Conservation (phyloP, 192 early-diverging fungal genomes). For the Spizellomyces sp. region DNA sequence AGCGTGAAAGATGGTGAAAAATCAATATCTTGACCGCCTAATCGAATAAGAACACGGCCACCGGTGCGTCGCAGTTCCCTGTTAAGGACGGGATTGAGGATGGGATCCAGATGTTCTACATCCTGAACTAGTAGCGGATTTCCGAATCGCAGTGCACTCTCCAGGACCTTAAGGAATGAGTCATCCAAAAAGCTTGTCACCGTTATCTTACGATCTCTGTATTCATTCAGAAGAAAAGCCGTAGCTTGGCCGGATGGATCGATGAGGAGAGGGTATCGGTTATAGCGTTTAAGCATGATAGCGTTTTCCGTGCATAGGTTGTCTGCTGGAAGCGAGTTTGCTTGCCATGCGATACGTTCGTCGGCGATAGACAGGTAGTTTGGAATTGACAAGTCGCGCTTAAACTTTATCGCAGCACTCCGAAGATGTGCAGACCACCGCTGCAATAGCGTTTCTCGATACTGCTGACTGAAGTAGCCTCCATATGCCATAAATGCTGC, state of each 20-base stretch:
- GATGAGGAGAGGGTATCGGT: constrained; percentile 96
- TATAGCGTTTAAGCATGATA: constrained; percentile 92
- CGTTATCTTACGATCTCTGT: constrained; percentile 83
- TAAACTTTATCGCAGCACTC: constrained; percentile 71
- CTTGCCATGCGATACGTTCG: constrained; percentile 89
- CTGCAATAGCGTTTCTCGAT: constrained; percentile 77
- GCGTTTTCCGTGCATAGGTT: constrained; percentile 98
- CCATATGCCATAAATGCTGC: constrained; percentile 96
- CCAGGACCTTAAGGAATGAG: constrained; percentile 95
- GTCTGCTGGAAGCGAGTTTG: constrained; percentile 81
- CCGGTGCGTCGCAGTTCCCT: constrained; percentile 95
- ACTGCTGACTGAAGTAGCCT: constrained; percentile 97
- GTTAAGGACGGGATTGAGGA: constrained; percentile 97
- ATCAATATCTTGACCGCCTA: constrained; percentile 98
- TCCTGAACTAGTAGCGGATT: constrained; percentile 97
- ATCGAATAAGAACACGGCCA: constrained; percentile 90
- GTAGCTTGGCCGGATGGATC: constrained; percentile 96
- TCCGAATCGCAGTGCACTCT: constrained; percentile 97
- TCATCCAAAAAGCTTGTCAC: constrained; percentile 98
- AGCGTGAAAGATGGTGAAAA: constrained; percentile 97
- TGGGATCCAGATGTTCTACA: constrained; percentile 95
- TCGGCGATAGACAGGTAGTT: constrained; percentile 93
- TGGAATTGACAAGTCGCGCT: constrained; percentile 77
- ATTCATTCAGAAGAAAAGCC: constrained; percentile 83
- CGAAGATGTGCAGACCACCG: constrained; percentile 79